These are phyloP conservation scores for Pisolithus albus DNA, from an alignment of 768 basidiomycete genomes.

Conservation along the genomic window DNA sequence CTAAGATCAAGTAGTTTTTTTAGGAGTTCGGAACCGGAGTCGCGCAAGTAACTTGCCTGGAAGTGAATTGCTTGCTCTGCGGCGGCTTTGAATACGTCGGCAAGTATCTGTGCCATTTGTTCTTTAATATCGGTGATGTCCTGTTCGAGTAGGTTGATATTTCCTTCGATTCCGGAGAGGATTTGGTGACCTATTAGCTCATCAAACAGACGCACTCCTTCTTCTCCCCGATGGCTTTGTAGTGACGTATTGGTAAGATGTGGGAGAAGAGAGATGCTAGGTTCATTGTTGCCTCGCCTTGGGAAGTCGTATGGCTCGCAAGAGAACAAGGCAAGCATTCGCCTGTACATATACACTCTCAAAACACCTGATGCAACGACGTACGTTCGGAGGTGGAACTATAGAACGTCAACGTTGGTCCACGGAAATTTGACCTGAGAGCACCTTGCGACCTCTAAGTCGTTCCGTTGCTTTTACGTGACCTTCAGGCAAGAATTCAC, in stretches of 20 bases:
- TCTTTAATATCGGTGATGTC: slow-evolving; percentile 49
- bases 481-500: slow-evolving; percentile 30
- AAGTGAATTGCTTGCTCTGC: slow-evolving; percentile 77
- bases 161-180: slow-evolving; percentile 27
- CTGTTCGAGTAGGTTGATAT: slow-evolving; percentile 12
- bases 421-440: slow-evolving; percentile 23
- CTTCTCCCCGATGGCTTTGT: slow-evolving; percentile 61
- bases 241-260: slow-evolving; percentile 93
- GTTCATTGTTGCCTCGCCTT: slow-evolving; percentile 18
- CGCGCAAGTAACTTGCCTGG: slow-evolving; percentile 44
- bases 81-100: slow-evolving; percentile 83
- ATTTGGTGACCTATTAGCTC: slow-evolving; percentile 69
- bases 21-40: not conserved
- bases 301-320: slow-evolving; percentile 60
- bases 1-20: slow-evolving; percentile 32
- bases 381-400: slow-evolving; percentile 96
- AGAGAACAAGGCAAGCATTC: slow-evolving; percentile 86
- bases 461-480: slow-evolving; percentile 10
- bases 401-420: slow-evolving; percentile 8
- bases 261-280: slow-evolving; percentile 38
- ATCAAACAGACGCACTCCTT: slow-evolving; percentile 68
- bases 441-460: slow-evolving; percentile 50
- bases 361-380: slow-evolving; percentile 72
- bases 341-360: slow-evolving; percentile 72
- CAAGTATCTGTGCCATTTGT: slow-evolving; percentile 59